A percentile compares a stretch with the other conserved stretches of the same genome.
Evolutionary conservation across 345 rosid species (phyloP).

Genomic region (Corchorus olitorius): DNA sequence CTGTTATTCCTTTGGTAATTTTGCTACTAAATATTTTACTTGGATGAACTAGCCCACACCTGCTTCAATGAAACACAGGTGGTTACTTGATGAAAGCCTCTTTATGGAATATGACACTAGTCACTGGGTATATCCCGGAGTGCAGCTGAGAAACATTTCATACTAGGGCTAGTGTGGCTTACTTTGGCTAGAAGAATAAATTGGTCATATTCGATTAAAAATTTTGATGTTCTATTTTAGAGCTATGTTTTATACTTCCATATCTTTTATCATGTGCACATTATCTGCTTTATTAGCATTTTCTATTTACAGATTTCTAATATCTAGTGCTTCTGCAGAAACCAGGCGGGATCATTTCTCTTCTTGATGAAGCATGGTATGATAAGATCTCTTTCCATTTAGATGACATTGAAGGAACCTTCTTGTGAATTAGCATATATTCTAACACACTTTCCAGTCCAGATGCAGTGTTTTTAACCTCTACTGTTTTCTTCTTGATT

Average conservation of each 20-base stretch:
- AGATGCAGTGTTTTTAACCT: background rate
- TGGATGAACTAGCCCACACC: background rate
- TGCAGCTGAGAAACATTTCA: background rate
- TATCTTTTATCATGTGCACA: background rate
- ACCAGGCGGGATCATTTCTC: constrained; percentile 86
- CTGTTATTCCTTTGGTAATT: constrained; percentile 3
- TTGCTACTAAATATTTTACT: background rate
- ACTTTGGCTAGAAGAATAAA: background rate
- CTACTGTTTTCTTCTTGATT: constrained; percentile 14
- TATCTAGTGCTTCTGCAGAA: constrained; percentile 60
- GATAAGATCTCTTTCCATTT: constrained; percentile 22
- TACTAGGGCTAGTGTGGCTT: background rate
- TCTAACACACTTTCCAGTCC: background rate
- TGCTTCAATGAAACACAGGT: background rate
- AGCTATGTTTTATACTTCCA: background rate
- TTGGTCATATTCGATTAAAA: background rate
- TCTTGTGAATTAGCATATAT: too few relatives aligned
- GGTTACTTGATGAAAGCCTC: background rate
- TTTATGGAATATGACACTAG: constrained; percentile 1
- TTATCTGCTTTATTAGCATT: too few relatives aligned
- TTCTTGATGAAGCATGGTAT: constrained; percentile 96
- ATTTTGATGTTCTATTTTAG: constrained; percentile 1
- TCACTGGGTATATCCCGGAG: background rate
- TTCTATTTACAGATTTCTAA: constrained; percentile 17
- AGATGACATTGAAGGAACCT: constrained; percentile 10